Base-by-base conservation (phyloP, 768 basidiomycete species). In the Mycena rosella region DNA sequence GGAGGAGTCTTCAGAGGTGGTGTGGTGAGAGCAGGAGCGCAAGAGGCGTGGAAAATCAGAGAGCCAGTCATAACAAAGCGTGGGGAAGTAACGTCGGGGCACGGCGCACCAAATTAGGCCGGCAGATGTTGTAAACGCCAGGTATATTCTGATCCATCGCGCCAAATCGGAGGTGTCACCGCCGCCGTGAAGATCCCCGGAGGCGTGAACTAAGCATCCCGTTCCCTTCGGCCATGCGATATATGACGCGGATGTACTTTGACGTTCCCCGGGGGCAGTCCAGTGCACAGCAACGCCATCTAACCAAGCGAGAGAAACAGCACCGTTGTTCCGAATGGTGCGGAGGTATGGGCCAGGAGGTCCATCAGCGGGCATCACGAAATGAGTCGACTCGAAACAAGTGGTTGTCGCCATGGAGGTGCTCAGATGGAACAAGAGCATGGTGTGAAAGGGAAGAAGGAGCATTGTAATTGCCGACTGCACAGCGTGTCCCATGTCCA, bases 51-150 rank as follows among this genome's bases (percentile, higher is more conserved):
- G 26, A 20, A 38, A 38, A 62, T 20, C 26, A 44, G 53, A 20
- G 45, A 55, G 8, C 15, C 54, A 64, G 63, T 64, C 54, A 64
- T 64, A 40, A 10, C 15, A 20, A 30, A 26, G 53, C 63, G 63
- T 57, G 63, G 63, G 63, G 54, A 64, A n/a, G n/a, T n/a, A n/a
- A 57, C 53, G 47, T 56, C 63, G 63, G 63, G 30, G 34, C 5
- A 49, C 44, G 52, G 52, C 52, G 38, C 40, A 47, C 63, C 44
- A 63, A 55, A 63, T 63, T 53, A 53, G 32, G 55, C 42, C 38
- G 32, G 20, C 10, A 40, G 9, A 56, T 56, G 63, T 55, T 64
- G 63, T 64, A 17, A 52, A 26, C 62, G 30, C 26, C 24, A n/a
- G n/a, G 24, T 32, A 26, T 51, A 5, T 27, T 44, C 27, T 48